These are phyloP conservation scores for Panicum hallii DNA, from an alignment of 202 grass and related monocot genomes.

Conservation along the genomic window DNA sequence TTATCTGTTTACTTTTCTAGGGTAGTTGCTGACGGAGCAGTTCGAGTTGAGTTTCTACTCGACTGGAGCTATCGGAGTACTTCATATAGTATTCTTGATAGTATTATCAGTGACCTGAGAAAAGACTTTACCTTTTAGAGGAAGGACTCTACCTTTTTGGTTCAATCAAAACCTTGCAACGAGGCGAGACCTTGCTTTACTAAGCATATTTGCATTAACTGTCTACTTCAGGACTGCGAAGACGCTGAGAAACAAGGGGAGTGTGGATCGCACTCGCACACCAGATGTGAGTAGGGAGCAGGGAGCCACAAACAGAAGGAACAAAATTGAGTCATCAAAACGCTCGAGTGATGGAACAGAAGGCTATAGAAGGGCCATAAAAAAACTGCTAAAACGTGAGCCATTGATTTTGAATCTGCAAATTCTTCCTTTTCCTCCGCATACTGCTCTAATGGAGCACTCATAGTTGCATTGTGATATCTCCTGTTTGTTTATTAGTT, in stretches of 20 bases:
- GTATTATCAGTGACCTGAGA: background rate
- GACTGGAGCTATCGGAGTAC: too few relatives aligned
- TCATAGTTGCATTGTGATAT: background rate
- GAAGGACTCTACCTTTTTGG: too few relatives aligned
- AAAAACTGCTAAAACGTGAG: background rate
- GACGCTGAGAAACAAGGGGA: background rate
- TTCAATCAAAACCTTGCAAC: background rate
- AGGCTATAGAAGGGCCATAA: background rate
- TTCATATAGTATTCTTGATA: too few relatives aligned
- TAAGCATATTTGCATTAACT: conserved; percentile 9
- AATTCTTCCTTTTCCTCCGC: background rate
- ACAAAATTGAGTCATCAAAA: background rate
- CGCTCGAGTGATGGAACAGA: background rate
- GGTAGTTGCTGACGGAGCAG: background rate
- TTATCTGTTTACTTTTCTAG: background rate
- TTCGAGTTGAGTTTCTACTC: background rate
- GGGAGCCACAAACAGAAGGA: conserved; percentile 26
- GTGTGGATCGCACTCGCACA: too few relatives aligned
- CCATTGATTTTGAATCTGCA: background rate
- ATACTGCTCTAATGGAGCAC: background rate
- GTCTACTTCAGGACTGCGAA: conserved; percentile 25
- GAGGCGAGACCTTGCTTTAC: background rate
- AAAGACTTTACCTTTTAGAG: background rate
- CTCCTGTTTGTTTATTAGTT: conserved; percentile 9
- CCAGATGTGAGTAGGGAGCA: conserved; percentile 20